phyloP scores from a whole-genome alignment of 1,284 basidiomycete species.

The Rhizoctonia solani region DNA sequence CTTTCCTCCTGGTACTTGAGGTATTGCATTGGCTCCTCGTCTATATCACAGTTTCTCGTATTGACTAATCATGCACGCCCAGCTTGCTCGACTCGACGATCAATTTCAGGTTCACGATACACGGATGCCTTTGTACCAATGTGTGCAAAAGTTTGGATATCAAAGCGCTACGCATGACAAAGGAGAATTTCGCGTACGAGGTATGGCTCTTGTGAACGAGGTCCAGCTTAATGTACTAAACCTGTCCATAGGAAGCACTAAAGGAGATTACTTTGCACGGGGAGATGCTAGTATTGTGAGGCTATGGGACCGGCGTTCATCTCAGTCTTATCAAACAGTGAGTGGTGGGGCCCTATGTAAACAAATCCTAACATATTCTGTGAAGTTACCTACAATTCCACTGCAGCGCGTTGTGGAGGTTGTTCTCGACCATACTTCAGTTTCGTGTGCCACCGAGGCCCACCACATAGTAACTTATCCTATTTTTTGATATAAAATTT shows the following conservation, averaged over 20 bases:
- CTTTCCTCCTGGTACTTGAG: slow-evolving; percentile 7
- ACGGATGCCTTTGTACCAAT: slow-evolving; percentile 12
- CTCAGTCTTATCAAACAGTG: slow-evolving; percentile 16
- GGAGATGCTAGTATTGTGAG: slow-evolving; percentile 23
- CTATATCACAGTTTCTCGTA: no score
- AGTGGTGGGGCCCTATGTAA: background rate
- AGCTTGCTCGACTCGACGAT: slow-evolving; percentile 26
- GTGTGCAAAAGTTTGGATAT: slow-evolving; percentile 29
- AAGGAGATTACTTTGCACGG: slow-evolving; percentile 7
- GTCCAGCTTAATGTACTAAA: background rate
- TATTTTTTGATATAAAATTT: background rate
- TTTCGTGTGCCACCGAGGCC: slow-evolving; percentile 23
- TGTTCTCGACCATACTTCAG: background rate
- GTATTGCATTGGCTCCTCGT: background rate
- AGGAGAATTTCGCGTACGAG: slow-evolving; percentile 21
- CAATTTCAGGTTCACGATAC: slow-evolving; percentile 31
- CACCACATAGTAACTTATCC: slow-evolving; percentile 24
- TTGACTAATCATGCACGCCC: background rate
- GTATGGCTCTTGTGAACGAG: background rate
- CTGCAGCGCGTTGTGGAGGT: slow-evolving; percentile 18
- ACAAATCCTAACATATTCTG: background rate
- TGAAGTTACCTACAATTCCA: background rate
- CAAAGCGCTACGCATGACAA: slow-evolving; percentile 11
- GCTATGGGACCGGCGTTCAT: slow-evolving; percentile 22
- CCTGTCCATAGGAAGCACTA: background rate